Evolutionary conservation across 2,329 filamentous ascomycete genomes (phyloP), one percentile per base, ranked within the genome.

Genomic region (Chrysoporthe puriensis): DNA sequence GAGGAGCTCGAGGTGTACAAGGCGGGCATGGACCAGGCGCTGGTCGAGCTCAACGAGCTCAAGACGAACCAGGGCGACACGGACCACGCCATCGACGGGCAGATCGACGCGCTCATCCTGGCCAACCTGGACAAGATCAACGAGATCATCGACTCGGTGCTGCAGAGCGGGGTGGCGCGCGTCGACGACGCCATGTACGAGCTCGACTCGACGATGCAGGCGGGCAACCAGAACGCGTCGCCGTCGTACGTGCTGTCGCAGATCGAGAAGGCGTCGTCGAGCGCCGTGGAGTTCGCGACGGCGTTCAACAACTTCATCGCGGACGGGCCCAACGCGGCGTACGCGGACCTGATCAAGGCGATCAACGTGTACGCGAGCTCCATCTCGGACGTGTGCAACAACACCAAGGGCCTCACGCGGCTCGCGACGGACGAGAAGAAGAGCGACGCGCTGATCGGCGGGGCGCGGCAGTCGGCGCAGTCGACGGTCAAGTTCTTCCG

Each of bases 241-340:
- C 94, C 96, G 16, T 88, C 95, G 1, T 98, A 96, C 76, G 94
- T 99, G 14, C 85, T 99, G 62, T 98, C 95, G 1, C 95, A 98
- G 78, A 94, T 98, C 68, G 96, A 99, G 77, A 99, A 98, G 83
- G 94, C 96, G 0, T 96, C 94, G 8, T 89, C 94, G 11, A 97
- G 90, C 72, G 93, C 96, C 14, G 98, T 96, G 79, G 96, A 99
- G 77, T 99, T 99, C 79, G 96, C 95, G 1, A 98, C 95, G 0
- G 91, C 96, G 0, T 99, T 98, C 85, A 99, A 97, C 83, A 97
- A 97, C 80, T 98, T 96, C 79, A 96, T 99, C 74, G 96, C 95
- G 8, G 96, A 99, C 76, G 96, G 96, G 0, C 94, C 95, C 5
- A 97, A 94, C 78, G 93, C 92, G 76, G 90, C 90, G 11, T 93